phyloP scores from a whole-genome alignment of 83 land plant species.

The Thuja plicata region DNA sequence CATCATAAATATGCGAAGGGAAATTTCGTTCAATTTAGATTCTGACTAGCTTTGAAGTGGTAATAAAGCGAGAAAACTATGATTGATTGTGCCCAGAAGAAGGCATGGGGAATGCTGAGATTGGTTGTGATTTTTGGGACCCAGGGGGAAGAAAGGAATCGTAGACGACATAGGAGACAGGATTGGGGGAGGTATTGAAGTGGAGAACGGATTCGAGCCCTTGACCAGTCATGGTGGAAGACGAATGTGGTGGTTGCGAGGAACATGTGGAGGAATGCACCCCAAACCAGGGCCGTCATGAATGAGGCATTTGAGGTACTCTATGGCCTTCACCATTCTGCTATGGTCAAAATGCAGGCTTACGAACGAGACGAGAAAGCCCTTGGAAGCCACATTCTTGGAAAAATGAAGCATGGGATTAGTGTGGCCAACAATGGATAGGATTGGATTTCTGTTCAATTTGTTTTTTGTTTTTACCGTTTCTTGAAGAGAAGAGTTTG shows the following conservation, averaged over 20 bases:
- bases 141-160: no score
- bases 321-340: neutral
- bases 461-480: no score
- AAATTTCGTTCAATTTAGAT: neutral
- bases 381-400: neutral
- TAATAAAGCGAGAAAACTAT: no score
- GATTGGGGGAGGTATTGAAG: neutral
- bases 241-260: neutral
- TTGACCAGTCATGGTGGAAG: neutral
- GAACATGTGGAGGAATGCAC: neutral
- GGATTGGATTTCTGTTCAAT: no score
- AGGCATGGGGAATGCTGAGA: no score
- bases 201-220: neutral
- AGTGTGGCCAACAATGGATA: neutral
- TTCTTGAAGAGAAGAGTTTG: no score
- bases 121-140: no score
- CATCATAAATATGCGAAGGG: no score
- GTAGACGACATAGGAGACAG: no score
- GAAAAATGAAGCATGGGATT: neutral
- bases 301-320: neutral
- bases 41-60: neutral
- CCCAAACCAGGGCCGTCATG: neutral
- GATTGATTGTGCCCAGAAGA: no score
- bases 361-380: neutral
- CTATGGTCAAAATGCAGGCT: neutral